Evolutionary conservation across 768 basidiomycete species (phyloP).

Genomic region (Dacryopinax primogenitus): DNA sequence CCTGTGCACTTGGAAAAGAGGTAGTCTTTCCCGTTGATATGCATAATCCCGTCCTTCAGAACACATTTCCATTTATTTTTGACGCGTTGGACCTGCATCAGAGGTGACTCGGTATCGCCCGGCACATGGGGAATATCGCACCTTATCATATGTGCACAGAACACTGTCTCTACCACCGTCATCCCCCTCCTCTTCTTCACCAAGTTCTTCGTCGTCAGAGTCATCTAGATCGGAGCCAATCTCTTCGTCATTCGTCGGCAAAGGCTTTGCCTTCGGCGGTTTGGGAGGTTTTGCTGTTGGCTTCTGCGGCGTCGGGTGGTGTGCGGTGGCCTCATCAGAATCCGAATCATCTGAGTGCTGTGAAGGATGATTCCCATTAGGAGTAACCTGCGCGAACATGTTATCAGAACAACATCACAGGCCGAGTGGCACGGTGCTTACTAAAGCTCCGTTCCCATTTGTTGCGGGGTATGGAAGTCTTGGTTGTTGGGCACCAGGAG

Average conservation of each 20-base stretch:
- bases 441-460: constrained; percentile 26
- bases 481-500: constrained; percentile 11
- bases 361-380: neutral
- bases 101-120: neutral
- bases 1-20: constrained; percentile 94
- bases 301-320: constrained; percentile 5
- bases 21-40: constrained; percentile 93
- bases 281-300: neutral
- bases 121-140: constrained; percentile 25
- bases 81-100: constrained; percentile 77
- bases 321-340: neutral
- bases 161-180: constrained; percentile 79
- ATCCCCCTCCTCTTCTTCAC: constrained; percentile 65
- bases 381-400: neutral
- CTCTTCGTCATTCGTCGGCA: constrained; percentile 43
- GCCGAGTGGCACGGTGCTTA: neutral
- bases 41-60: constrained; percentile 94
- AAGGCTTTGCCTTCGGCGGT: neutral
- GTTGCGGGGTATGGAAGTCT: constrained; percentile 14
- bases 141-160: constrained; percentile 98
- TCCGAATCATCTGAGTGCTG: neutral
- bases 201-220: constrained; percentile 69
- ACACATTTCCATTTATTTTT: constrained; percentile 99
- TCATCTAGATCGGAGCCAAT: constrained; percentile 93
- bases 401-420: neutral